Conservation (phyloP, 495 filamentous ascomycete species). For the Aspergillus ostianus region DNA sequence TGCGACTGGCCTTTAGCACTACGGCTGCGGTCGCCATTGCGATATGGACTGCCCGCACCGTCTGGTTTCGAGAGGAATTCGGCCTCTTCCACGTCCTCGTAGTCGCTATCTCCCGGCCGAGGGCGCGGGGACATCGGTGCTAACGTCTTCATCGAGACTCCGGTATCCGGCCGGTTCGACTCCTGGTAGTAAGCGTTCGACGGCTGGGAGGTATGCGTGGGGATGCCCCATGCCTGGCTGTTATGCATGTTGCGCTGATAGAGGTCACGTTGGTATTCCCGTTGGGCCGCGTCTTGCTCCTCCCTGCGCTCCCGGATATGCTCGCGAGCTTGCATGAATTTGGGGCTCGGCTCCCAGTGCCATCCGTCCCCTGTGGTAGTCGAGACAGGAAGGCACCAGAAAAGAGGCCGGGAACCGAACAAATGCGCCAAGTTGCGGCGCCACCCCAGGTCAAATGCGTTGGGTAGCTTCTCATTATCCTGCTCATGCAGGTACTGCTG, state of each 20-base stretch:
- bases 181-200: conserved; percentile 42
- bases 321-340: conserved; percentile 68
- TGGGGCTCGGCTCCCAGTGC: conserved; percentile 81
- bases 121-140: conserved; percentile 43
- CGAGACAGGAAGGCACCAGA: conserved; percentile 79
- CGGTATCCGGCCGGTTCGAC: conserved; percentile 47
- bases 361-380: conserved; percentile 92
- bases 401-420: conserved; percentile 66
- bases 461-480: conserved; percentile 80
- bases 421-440: conserved; percentile 75
- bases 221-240: conserved; percentile 27
- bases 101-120: conserved; percentile 44
- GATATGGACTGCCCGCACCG: conserved; percentile 3
- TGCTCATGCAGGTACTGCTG: conserved; percentile 85
- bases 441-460: conserved; percentile 88
- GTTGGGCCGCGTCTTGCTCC: conserved; percentile 49
- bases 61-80: conserved; percentile 22
- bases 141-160: conserved; percentile 55
- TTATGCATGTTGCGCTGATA: conserved; percentile 42
- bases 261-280: conserved; percentile 46
- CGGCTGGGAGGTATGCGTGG: conserved; percentile 36
- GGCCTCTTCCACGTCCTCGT: conserved; percentile 35
- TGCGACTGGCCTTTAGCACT: conserved; percentile 6
- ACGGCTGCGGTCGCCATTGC: neutral
- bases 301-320: conserved; percentile 56